Evolutionary conservation across 75 land plant genomes (phyloP).

Genomic region (Selaginella moellendorffii): DNA sequence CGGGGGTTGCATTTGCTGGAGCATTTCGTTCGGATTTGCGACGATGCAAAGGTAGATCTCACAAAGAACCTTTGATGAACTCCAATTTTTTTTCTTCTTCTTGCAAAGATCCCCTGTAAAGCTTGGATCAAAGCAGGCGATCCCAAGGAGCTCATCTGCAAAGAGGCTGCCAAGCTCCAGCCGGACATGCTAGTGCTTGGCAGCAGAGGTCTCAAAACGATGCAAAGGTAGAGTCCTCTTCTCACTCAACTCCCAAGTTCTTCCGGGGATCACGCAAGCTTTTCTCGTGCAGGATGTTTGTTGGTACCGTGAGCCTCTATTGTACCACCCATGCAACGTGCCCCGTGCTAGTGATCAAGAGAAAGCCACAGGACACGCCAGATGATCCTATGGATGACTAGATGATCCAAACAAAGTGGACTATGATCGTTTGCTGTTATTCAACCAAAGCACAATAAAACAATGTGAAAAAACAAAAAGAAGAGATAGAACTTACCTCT

Average conservation of each 20-base stretch:
- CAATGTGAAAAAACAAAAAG: too few relatives aligned
- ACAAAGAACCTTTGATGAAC: too few relatives aligned
- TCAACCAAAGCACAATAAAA: too few relatives aligned
- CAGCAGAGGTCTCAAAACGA: slow-evolving; percentile 65
- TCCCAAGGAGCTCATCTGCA: slow-evolving; percentile 60
- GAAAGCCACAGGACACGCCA: slow-evolving; percentile 54
- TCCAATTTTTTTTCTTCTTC: background rate
- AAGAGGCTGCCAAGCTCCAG: slow-evolving; percentile 42
- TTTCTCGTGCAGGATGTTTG: slow-evolving; percentile 51
- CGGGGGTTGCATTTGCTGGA: slow-evolving; percentile 63
- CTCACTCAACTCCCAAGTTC: too few relatives aligned
- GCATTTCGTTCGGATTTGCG: slow-evolving; percentile 48
- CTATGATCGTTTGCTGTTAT: background rate
- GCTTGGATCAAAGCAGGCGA: slow-evolving; percentile 86
- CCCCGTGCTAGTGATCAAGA: slow-evolving; percentile 69
- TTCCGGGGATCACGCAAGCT: too few relatives aligned
- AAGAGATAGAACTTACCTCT: too few relatives aligned
- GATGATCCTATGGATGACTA: slow-evolving; percentile 76
- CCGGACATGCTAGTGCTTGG: slow-evolving; percentile 85
- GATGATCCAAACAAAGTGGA: too few relatives aligned
- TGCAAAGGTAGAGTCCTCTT: slow-evolving; percentile 54
- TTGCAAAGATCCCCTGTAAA: slow-evolving; percentile 48
- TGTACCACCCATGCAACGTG: slow-evolving; percentile 72
- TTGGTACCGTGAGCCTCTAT: slow-evolving; percentile 75
- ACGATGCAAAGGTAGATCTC: slow-evolving; percentile 77